These are phyloP conservation scores for Termitomyces sp. DNA, from an alignment of 768 basidiomycete genomes.

Conservation along the genomic window DNA sequence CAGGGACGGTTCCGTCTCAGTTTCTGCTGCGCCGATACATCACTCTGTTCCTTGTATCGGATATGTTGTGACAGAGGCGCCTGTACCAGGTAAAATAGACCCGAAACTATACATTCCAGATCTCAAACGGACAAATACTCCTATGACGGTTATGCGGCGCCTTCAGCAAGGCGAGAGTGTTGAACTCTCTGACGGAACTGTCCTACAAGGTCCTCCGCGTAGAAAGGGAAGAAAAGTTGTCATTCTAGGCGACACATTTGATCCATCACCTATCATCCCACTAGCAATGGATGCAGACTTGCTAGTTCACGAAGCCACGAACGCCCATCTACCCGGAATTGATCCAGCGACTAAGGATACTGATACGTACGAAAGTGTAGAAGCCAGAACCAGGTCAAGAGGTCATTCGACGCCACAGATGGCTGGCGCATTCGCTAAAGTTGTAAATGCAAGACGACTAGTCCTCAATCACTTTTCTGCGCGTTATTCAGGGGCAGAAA, in stretches of 20 bases:
- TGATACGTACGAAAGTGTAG: constrained; percentile 62
- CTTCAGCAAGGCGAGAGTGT: constrained; percentile 66
- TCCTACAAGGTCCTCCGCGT: constrained; percentile 62
- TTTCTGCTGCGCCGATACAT: constrained; percentile 73
- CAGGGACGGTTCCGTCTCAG: constrained; percentile 49
- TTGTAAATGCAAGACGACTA: constrained; percentile 56
- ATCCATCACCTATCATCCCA: constrained; percentile 63
- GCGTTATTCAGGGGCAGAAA: constrained; percentile 68
- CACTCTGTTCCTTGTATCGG: constrained; percentile 85
- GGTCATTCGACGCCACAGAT: constrained; percentile 93
- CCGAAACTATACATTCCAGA: constrained; percentile 63
- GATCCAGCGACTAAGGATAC: constrained; percentile 54
- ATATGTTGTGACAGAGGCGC: constrained; percentile 68
- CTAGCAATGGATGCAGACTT: constrained; percentile 67
- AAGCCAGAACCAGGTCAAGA: constrained; percentile 62
- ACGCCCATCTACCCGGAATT: constrained; percentile 71
- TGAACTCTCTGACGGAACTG: constrained; percentile 65
- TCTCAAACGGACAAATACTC: constrained; percentile 65
- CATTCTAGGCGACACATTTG: constrained; percentile 82
- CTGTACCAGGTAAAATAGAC: constrained; percentile 75
- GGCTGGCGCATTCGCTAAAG: constrained; percentile 78
- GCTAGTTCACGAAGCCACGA: constrained; percentile 87
- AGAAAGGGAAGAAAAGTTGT: constrained; percentile 73
- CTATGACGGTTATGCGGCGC: constrained; percentile 62
- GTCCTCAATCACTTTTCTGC: constrained; percentile 86